Evolutionary conservation across 805 yeast species (phyloP).

Genomic region (Saccharomycopsis amapae): DNA sequence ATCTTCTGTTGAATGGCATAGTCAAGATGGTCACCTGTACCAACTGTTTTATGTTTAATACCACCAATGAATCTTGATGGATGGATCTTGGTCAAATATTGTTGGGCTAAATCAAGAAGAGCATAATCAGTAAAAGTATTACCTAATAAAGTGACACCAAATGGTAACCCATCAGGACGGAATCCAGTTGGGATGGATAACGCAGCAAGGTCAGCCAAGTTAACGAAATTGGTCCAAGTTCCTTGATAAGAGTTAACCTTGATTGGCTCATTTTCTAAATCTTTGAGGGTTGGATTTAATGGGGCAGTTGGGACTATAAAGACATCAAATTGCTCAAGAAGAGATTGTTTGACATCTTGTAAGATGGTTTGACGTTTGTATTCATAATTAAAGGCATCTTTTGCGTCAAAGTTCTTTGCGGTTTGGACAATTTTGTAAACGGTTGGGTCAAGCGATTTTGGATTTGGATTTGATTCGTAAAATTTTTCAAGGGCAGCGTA

Average conservation of each 20-base stretch:
- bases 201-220: conserved; percentile 88
- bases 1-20: conserved; percentile 35
- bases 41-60: conserved; percentile 23
- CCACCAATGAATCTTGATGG: conserved; percentile 13
- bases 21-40: conserved; percentile 40
- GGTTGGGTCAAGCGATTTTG: conserved; percentile 70
- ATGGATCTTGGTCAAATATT: conserved; percentile 45
- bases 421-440: conserved; percentile 69
- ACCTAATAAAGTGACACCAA: conserved; percentile 82
- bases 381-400: conserved; percentile 77
- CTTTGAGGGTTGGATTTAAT: conserved; percentile 73
- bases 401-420: conserved; percentile 74
- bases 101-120: conserved; percentile 70
- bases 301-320: conserved; percentile 92
- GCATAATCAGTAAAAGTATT: conserved; percentile 85
- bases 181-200: conserved; percentile 89
- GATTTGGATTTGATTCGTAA: conserved; percentile 63
- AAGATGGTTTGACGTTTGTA: conserved; percentile 79
- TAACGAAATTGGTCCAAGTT: conserved; percentile 96
- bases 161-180: conserved; percentile 73
- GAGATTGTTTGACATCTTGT: conserved; percentile 45
- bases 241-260: conserved; percentile 86
- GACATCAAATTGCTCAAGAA: conserved; percentile 60
- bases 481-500: conserved; percentile 76
- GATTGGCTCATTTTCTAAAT: conserved; percentile 72